phyloP scores from a whole-genome alignment of 768 basidiomycete genomes.

The Trametes elegans region DNA sequence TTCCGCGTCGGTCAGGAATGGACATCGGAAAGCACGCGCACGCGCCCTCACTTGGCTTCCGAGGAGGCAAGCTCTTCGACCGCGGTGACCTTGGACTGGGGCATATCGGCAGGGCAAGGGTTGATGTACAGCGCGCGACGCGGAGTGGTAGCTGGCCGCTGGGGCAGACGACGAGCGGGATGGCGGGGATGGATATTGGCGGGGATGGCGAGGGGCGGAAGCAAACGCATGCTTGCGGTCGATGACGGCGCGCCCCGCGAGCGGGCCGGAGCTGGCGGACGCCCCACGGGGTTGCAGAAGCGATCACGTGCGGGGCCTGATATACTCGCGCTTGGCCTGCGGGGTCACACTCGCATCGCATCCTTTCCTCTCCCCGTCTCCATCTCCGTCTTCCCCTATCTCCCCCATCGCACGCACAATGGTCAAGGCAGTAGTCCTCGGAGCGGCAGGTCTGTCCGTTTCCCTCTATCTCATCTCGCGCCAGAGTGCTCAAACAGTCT shows the following conservation, averaged over 20 bases:
- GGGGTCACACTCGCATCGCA: background rate
- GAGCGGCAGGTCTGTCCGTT: conserved; percentile 73
- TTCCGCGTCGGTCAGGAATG: background rate
- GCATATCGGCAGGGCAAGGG: conserved; percentile 24
- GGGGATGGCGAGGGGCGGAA: background rate
- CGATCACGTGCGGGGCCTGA: conserved; percentile 19
- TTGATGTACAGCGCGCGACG: background rate
- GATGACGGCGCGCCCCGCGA: background rate
- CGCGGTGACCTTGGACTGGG: conserved; percentile 51
- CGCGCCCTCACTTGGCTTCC: conserved; percentile 54
- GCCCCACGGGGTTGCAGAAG: conserved; percentile 8
- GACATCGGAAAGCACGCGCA: background rate
- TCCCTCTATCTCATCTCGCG: background rate
- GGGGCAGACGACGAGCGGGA: background rate
- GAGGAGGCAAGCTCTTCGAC: conserved; percentile 47
- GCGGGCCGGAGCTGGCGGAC: conserved; percentile 6
- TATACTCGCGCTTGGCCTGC: conserved; percentile 10
- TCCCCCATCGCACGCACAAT: conserved; percentile 31
- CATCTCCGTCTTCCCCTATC: conserved; percentile 14
- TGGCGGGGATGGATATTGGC: background rate
- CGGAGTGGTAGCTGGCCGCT: background rate
- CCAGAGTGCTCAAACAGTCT: conserved; percentile 4
- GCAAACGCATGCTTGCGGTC: background rate
- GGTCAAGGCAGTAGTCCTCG: conserved; percentile 92
- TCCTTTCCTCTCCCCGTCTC: background rate